A percentile compares a stretch with the other conserved stretches of the same genome.
phyloP scores from a whole-genome alignment of 495 filamentous ascomycete species.

The Tuber indicum region DNA sequence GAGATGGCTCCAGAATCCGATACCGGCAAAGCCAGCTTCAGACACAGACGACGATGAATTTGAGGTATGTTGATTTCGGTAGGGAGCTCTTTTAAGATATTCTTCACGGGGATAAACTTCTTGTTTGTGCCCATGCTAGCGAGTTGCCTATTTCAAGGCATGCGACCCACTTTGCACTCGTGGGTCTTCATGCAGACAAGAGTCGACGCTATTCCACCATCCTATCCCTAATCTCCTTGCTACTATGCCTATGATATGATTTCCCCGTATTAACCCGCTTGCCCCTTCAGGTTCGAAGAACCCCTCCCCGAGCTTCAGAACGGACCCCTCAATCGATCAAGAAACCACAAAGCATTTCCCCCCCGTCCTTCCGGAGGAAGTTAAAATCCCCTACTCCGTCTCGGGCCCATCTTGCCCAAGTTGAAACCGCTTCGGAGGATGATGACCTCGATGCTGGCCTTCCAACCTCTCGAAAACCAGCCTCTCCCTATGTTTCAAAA shows the following conservation, averaged over 20 bases:
- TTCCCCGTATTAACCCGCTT: slow-evolving; percentile 2
- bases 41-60: slow-evolving; percentile 31
- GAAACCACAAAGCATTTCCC: slow-evolving; percentile 6
- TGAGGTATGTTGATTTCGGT: slow-evolving; percentile 20
- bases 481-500: slow-evolving; percentile 13
- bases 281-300: slow-evolving; percentile 48
- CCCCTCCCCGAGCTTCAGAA: slow-evolving; percentile 41
- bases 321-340: slow-evolving; percentile 11
- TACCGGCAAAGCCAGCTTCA: not conserved
- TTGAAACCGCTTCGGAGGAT: slow-evolving; percentile 33
- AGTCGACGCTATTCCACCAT: not conserved
- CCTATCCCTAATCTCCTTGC: not conserved
- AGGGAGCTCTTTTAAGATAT: not conserved
- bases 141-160: not conserved
- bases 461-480: slow-evolving; percentile 17
- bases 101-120: not conserved
- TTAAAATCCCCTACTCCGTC: slow-evolving; percentile 5
- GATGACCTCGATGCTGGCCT: slow-evolving; percentile 39
- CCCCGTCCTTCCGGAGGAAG: slow-evolving; percentile 11
- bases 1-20: slow-evolving; percentile 8
- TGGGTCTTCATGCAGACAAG: not conserved
- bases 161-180: not conserved
- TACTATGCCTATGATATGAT: not conserved
- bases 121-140: not conserved
- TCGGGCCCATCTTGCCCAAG: slow-evolving; percentile 7